phyloP scores from a whole-genome alignment of 768 basidiomycete genomes.

The Imleria badia region DNA sequence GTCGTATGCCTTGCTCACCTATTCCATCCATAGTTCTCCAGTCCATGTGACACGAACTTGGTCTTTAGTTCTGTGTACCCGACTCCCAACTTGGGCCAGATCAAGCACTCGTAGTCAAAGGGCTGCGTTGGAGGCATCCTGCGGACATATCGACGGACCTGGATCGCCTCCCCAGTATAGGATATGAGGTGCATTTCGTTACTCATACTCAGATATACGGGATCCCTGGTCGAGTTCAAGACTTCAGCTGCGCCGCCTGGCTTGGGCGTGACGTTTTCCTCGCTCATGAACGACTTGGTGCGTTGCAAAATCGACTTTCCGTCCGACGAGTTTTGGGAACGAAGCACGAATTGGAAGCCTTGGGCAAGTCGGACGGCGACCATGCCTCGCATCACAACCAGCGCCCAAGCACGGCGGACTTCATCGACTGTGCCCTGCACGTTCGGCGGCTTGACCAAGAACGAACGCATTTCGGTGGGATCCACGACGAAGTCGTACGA shows the following conservation, averaged over 20 bases:
- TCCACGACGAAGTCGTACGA: conserved; percentile 89
- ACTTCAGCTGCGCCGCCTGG: conserved; percentile 67
- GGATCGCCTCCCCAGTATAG: conserved; percentile 88
- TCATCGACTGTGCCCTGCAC: conserved; percentile 51
- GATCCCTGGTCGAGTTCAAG: conserved; percentile 56
- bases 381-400: conserved; percentile 89
- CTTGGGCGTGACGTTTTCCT: conserved; percentile 52
- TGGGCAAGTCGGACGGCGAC: conserved; percentile 88
- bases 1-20: conserved; percentile 44
- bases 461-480: conserved; percentile 80
- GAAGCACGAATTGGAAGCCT: conserved; percentile 90
- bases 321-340: conserved; percentile 36
- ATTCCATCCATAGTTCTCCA: conserved; percentile 88
- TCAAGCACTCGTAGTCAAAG: conserved; percentile 81
- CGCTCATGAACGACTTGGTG: conserved; percentile 56
- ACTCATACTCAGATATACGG: conserved; percentile 90
- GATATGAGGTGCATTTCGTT: conserved; percentile 94
- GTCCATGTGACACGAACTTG: conserved; percentile 71
- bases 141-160: conserved; percentile 83
- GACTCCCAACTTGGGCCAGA: conserved; percentile 89
- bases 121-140: conserved; percentile 62
- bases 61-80: conserved; percentile 82
- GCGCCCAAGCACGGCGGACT: conserved; percentile 66
- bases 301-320: conserved; percentile 43
- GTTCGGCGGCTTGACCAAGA: conserved; percentile 72